Conservation (phyloP, 805 yeast species). For the Cyberlindnera sargentensis region DNA sequence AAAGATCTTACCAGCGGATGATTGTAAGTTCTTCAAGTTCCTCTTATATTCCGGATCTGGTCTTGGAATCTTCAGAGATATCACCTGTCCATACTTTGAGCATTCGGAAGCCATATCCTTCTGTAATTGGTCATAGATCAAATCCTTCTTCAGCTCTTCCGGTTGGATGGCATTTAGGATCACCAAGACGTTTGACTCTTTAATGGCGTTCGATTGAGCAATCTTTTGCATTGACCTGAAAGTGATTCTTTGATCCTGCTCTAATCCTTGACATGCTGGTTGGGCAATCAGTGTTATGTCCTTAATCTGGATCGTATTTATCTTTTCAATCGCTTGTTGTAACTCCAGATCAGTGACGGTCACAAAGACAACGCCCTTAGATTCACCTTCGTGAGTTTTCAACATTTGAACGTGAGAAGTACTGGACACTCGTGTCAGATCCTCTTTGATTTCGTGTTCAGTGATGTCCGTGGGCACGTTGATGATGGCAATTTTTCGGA, state of each 20-base stretch:
- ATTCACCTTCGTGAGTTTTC: constrained; percentile 38
- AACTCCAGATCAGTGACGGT: constrained; percentile 26
- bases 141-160: constrained; percentile 51
- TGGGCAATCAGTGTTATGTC: constrained; percentile 30
- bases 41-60: constrained; percentile 39
- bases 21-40: constrained; percentile 36
- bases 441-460: constrained; percentile 37
- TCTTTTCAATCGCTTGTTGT: constrained; percentile 20
- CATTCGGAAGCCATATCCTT: constrained; percentile 47
- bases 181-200: constrained; percentile 45
- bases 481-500: constrained; percentile 38
- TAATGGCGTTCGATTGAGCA: constrained; percentile 4
- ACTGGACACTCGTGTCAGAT: constrained; percentile 28
- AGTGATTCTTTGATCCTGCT: constrained; percentile 15
- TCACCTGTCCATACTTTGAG: constrained; percentile 43
- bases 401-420: constrained; percentile 2
- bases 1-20: constrained; percentile 68
- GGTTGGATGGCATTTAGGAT: constrained; percentile 60
- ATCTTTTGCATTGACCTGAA: constrained; percentile 19
- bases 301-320: constrained; percentile 31
- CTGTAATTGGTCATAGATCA: constrained; percentile 39
- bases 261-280: constrained; percentile 28
- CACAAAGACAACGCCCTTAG: constrained; percentile 53
- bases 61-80: constrained; percentile 52
- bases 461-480: constrained; percentile 37